Percentiles rank a stretch among this genome's conserved stretches.
Conservation (phyloP, 2,329 filamentous ascomycete genomes). For the Aspergillus candidus region DNA sequence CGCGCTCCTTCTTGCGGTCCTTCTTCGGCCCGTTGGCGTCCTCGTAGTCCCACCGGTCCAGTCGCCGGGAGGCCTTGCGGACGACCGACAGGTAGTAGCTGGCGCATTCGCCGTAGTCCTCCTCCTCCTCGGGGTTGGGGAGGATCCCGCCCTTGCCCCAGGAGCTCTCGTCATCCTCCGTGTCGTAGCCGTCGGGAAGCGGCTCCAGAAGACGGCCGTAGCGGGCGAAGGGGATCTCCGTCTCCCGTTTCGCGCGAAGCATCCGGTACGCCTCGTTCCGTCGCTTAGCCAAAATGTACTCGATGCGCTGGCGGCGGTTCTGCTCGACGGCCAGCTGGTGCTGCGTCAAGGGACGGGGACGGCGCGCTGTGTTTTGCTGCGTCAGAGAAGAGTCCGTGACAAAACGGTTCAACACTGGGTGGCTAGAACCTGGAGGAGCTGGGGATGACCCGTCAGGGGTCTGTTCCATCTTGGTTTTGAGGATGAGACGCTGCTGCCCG, state of each 20-base stretch:
- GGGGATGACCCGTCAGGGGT: slow-evolving; percentile 38
- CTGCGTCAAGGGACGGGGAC: slow-evolving; percentile 44
- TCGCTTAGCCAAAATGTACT: slow-evolving; percentile 42
- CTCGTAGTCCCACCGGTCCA: slow-evolving; percentile 44
- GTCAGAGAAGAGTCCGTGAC: slow-evolving; percentile 28
- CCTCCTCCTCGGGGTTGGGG: slow-evolving; percentile 37
- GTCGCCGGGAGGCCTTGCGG: slow-evolving; percentile 37
- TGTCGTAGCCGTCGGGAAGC: slow-evolving; percentile 42
- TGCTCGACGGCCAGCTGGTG: slow-evolving; percentile 47
- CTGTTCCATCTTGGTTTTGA: slow-evolving; percentile 42
- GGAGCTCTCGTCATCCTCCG: slow-evolving; percentile 39
- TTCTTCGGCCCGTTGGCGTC: slow-evolving; percentile 34
- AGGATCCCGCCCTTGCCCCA: slow-evolving; percentile 41
- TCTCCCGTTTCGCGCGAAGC: slow-evolving; percentile 34
- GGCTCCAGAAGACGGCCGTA: slow-evolving; percentile 38
- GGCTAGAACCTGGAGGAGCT: slow-evolving; percentile 38
- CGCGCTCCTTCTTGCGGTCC: slow-evolving; percentile 33
- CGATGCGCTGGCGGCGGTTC: slow-evolving; percentile 43
- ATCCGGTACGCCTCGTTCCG: slow-evolving; percentile 33
- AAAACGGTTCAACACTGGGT: slow-evolving; percentile 40
- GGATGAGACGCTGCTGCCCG: slow-evolving; percentile 36
- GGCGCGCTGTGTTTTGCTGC: slow-evolving; percentile 29
- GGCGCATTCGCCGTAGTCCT: slow-evolving; percentile 46
- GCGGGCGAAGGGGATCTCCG: slow-evolving; percentile 35
- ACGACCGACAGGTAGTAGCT: slow-evolving; percentile 40